Evolutionary conservation across 2,329 filamentous ascomycete species (phyloP), one percentile per base, ranked within the genome.

Genomic region (Aspergillus nomiae): DNA sequence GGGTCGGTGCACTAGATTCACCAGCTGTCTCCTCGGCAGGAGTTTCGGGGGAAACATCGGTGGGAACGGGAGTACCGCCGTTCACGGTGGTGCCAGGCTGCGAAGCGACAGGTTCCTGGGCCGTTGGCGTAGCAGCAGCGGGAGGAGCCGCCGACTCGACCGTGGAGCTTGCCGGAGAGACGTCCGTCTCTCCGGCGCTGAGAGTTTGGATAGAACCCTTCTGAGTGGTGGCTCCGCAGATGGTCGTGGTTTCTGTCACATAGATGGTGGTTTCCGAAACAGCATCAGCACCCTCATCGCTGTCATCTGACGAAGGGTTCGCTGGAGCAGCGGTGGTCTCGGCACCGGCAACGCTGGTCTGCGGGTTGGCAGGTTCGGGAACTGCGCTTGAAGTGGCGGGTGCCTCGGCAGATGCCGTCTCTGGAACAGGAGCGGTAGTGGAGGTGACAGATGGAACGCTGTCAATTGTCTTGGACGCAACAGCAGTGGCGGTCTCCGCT

Each of bases 241-340:
- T n/a, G 4, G 71, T 72, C 9, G 64, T 66, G 7, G 65, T 68
- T 3, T 54, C 19, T 16, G 65, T 67, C 16, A 63, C 45, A 38
- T 59, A 67, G 16, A 62, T 43, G 6, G 63, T 66, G 19, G 55
- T 67, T 8, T 51, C 58, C 9, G 58, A 65, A 2, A 53, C 51
- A 26, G 61, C 34, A 21, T 28, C 53, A 14, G 58, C 55, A 21
- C n/a, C 41, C 9, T 62, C 57, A 14, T 30, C 36, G 24, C 41
- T 46, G 54, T 41, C n/a, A 26, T 38, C 51, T 4, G 32, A 36
- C 16, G 51, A 38, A 14, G 32, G 32, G 14, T 11, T 43, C 26
- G 28, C 50, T 12, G 60, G 46, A n/a, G 28, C 36, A 3, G 19
- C n/a, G 3, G 53, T 32, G 32, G 54, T 56, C 11, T 60, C 53